phyloP scores from a whole-genome alignment of 164 flowering plant genomes.

The Annona cherimola region DNA sequence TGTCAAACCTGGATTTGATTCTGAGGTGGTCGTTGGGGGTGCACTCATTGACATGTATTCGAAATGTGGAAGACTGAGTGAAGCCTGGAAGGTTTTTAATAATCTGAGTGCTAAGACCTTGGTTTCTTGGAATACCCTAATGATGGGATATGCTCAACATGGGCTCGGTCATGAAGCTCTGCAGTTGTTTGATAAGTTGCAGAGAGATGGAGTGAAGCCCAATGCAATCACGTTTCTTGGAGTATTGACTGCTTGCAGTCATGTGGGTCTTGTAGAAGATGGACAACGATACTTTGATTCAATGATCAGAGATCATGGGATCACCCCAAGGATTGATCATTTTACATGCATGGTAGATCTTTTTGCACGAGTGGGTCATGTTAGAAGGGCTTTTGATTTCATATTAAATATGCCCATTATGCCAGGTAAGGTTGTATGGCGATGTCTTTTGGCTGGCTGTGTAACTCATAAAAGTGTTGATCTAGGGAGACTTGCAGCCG shows the following conservation, averaged over 20 bases:
- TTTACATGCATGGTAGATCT: constrained; percentile 40
- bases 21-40: constrained; percentile 37
- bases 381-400: constrained; percentile 30
- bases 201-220: constrained; percentile 26
- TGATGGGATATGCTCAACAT: constrained; percentile 43
- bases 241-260: constrained; percentile 39
- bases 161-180: constrained; percentile 41
- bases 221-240: constrained; percentile 38
- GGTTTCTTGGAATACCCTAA: constrained; percentile 43
- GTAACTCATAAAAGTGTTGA: constrained; percentile 24
- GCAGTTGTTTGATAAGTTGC: constrained; percentile 28
- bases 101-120: constrained; percentile 24
- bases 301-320: constrained; percentile 27
- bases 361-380: constrained; percentile 33
- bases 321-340: constrained; percentile 35
- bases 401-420: constrained; percentile 16
- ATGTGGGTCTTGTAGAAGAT: constrained; percentile 33
- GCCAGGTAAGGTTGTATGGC: constrained; percentile 40
- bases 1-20: constrained; percentile 29
- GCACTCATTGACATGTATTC: constrained; percentile 46
- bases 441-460: constrained; percentile 38
- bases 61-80: constrained; percentile 35
- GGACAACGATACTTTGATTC: constrained; percentile 25
- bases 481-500: constrained; percentile 35
- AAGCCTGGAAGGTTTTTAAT: constrained; percentile 30